phyloP scores from a whole-genome alignment of 352 stramenopile genomes.

The Blastocystis sp. region DNA sequence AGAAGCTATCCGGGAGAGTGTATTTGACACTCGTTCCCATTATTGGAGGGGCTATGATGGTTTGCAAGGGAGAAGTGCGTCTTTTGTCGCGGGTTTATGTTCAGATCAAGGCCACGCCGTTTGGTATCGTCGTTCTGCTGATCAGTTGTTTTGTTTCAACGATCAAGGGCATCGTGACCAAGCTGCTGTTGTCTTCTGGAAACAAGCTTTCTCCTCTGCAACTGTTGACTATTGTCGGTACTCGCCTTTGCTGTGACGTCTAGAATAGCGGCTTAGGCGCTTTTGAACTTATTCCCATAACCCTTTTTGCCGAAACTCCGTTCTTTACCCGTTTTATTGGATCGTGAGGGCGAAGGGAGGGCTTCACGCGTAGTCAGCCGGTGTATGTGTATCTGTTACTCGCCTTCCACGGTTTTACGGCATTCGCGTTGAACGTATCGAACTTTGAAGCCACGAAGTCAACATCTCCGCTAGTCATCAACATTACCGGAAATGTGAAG shows the following conservation, averaged over 20 bases:
- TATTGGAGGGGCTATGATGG: slow-evolving; percentile 72
- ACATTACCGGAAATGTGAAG: slow-evolving; percentile 72
- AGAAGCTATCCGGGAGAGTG: slow-evolving; percentile 60
- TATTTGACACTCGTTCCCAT: slow-evolving; percentile 67
- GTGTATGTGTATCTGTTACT: slow-evolving; percentile 46
- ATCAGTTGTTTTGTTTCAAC: slow-evolving; percentile 68
- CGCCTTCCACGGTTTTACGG: slow-evolving; percentile 58
- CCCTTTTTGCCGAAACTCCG: neutral
- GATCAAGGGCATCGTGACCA: slow-evolving; percentile 71
- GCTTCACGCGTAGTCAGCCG: neutral
- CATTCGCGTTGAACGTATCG: slow-evolving; percentile 61
- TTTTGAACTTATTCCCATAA: slow-evolving; percentile 59
- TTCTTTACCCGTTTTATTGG: slow-evolving; percentile 51
- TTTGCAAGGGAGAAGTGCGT: slow-evolving; percentile 57
- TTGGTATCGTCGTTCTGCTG: slow-evolving; percentile 54
- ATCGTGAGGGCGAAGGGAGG: neutral
- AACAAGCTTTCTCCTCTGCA: slow-evolving; percentile 72
- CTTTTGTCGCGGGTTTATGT: neutral
- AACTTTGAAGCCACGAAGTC: slow-evolving; percentile 71
- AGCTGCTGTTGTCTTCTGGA: slow-evolving; percentile 62
- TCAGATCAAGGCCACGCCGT: slow-evolving; percentile 38
- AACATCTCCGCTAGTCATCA: slow-evolving; percentile 59
- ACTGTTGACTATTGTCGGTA: slow-evolving; percentile 41
- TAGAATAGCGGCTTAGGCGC: slow-evolving; percentile 71
- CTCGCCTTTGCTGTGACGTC: neutral